Percentiles rank a stretch among this genome's conserved stretches.
phyloP scores from a whole-genome alignment of 306 rosid genomes.

The Pachyrhizus erosus region DNA sequence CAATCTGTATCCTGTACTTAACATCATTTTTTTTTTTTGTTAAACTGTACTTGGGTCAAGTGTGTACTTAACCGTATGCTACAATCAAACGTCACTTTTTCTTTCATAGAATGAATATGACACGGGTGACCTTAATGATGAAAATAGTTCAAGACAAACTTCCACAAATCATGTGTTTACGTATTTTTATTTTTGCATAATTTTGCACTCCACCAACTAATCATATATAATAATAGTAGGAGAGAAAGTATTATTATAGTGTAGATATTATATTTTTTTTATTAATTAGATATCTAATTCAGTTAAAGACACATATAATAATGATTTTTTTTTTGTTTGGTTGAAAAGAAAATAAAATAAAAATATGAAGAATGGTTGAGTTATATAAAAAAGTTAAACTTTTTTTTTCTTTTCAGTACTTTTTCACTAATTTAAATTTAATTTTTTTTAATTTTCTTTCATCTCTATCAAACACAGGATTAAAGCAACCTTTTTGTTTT shows the following conservation, averaged over 20 bases:
- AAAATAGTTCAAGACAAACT: not conserved
- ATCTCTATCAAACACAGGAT: too few species aligned
- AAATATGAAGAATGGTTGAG: too few species aligned
- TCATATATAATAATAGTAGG: not conserved
- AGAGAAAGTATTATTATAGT: not conserved
- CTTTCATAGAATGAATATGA: not conserved
- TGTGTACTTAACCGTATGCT: not conserved
- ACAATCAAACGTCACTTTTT: conserved; percentile 3
- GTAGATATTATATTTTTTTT: not conserved
- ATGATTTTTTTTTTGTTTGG: too few species aligned
- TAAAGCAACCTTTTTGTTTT: too few species aligned
- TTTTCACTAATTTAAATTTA: too few species aligned
- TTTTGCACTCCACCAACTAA: not conserved
- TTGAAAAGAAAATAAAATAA: too few species aligned
- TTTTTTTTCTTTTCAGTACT: too few species aligned
- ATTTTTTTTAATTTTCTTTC: too few species aligned
- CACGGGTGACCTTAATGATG: not conserved
- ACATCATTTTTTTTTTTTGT: not conserved
- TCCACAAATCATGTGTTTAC: not conserved
- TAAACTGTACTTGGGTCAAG: not conserved
- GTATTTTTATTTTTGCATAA: not conserved
- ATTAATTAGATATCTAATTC: not conserved
- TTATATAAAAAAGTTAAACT: too few species aligned
- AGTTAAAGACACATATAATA: too few species aligned
- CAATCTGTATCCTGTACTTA: not conserved